These are phyloP conservation scores for Tulasnella sp. DNA, from an alignment of 768 basidiomycete genomes.

Conservation along the genomic window DNA sequence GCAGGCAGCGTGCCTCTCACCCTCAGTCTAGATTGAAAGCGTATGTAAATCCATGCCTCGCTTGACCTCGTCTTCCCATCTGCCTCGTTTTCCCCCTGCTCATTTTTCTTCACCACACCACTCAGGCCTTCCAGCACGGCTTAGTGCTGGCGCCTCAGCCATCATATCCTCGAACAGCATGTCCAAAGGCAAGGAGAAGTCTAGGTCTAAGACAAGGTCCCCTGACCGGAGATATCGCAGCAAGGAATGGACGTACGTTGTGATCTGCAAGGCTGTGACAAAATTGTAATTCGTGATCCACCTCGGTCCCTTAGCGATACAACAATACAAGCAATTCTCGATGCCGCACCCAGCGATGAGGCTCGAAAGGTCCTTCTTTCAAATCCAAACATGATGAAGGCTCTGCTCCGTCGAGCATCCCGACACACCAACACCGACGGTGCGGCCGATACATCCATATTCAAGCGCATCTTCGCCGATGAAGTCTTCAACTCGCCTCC, in stretches of 20 bases:
- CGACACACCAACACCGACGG: slow-evolving; percentile 13
- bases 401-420: slow-evolving; percentile 9
- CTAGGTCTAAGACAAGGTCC: slow-evolving; percentile 2
- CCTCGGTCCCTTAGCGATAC: slow-evolving; percentile 14
- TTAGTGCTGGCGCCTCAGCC: neutral
- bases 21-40: neutral
- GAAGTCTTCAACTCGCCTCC: neutral
- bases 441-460: neutral
- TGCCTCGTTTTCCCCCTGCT: neutral
- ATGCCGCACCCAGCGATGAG: slow-evolving; percentile 18
- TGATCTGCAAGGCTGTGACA: neutral
- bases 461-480: slow-evolving; percentile 16
- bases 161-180: slow-evolving; percentile 6
- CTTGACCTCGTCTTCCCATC: neutral
- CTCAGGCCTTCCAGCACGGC: neutral
- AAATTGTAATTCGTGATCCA: neutral
- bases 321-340: slow-evolving; percentile 22
- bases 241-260: slow-evolving; percentile 8
- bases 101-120: slow-evolving; percentile 1
- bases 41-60: neutral
- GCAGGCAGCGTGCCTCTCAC: neutral
- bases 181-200: slow-evolving; percentile 17
- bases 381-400: slow-evolving; percentile 22
- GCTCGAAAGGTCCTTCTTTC: slow-evolving; percentile 19
- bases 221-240: slow-evolving; percentile 8